A percentile compares a stretch with the other conserved stretches of the same genome.
phyloP scores from a whole-genome alignment of 345 rosid genomes.

The Kandelia obovata region DNA sequence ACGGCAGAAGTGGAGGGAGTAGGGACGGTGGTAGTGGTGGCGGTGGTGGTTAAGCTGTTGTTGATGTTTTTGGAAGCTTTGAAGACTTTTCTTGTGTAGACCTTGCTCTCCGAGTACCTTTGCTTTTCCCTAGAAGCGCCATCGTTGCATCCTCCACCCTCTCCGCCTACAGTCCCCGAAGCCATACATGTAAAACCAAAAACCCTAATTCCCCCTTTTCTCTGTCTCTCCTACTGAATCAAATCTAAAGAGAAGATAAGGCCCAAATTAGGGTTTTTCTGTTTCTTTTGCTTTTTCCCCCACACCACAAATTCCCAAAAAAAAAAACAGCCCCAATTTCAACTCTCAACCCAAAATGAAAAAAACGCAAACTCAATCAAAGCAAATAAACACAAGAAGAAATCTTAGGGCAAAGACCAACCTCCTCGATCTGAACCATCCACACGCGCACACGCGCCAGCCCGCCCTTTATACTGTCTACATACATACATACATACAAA shows the following conservation, averaged over 20 bases:
- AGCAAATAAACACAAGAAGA: neutral
- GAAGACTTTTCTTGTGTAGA: slow-evolving; percentile 73
- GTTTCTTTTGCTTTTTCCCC: neutral
- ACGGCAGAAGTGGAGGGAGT: neutral
- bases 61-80: slow-evolving; percentile 40
- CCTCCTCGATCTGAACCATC: slow-evolving; percentile 16
- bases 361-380: slow-evolving; percentile 14
- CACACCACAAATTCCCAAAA: slow-evolving; percentile 4
- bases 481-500: neutral
- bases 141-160: slow-evolving; percentile 47
- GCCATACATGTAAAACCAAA: slow-evolving; percentile 74
- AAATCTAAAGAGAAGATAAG: neutral
- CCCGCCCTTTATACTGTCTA: neutral
- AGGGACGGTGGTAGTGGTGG: slow-evolving; percentile 6
- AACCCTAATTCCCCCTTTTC: slow-evolving; percentile 33
- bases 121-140: slow-evolving; percentile 51
- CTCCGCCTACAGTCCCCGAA: slow-evolving; percentile 74
- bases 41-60: neutral
- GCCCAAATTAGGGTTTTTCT: slow-evolving; percentile 27
- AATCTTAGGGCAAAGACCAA: neutral
- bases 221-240: neutral
- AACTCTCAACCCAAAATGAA: slow-evolving; percentile 1
- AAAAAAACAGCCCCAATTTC: slow-evolving; percentile 19
- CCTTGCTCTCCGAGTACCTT: slow-evolving; percentile 55
- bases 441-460: neutral